A percentile compares a stretch with the other conserved stretches of the same genome.
phyloP scores from a whole-genome alignment of 2,329 filamentous ascomycete species.

The Diaporthe citrichinensis region DNA sequence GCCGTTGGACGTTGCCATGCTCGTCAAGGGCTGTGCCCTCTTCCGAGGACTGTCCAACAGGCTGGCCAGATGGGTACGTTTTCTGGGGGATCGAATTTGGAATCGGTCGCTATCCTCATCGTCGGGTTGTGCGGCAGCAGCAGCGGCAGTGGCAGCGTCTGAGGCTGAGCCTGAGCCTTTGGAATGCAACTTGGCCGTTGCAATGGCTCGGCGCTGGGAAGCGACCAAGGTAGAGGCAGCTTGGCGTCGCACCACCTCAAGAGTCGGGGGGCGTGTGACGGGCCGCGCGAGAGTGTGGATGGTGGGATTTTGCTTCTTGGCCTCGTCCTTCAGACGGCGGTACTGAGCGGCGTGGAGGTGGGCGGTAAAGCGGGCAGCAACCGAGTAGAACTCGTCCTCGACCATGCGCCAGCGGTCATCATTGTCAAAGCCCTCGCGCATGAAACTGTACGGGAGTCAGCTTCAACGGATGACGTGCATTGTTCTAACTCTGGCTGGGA shows the following conservation, averaged over 20 bases:
- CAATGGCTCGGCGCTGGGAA: constrained; percentile 53
- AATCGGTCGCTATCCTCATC: constrained; percentile 49
- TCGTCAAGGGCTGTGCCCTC: constrained; percentile 48
- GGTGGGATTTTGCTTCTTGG: constrained; percentile 67
- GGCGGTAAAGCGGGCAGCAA: constrained; percentile 78
- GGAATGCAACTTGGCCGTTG: constrained; percentile 42
- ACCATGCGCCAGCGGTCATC: constrained; percentile 87
- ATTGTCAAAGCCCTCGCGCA: constrained; percentile 73
- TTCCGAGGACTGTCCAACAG: constrained; percentile 59
- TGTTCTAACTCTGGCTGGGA: not conserved
- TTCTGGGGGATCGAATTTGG: constrained; percentile 46
- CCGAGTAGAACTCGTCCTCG: constrained; percentile 81
- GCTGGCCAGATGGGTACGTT: constrained; percentile 56
- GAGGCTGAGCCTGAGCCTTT: constrained; percentile 1
- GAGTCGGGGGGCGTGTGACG: constrained; percentile 58
- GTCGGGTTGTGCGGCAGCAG: constrained; percentile 42
- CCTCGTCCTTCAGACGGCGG: constrained; percentile 72
- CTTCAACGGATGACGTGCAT: not conserved
- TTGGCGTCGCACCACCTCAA: constrained; percentile 52
- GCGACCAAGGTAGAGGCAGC: constrained; percentile 53
- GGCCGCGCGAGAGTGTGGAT: constrained; percentile 67
- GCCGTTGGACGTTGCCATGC: constrained; percentile 40
- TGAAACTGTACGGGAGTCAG: constrained; percentile 60
- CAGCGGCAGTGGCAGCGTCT: not conserved
- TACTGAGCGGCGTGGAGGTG: constrained; percentile 87